A percentile compares a stretch with the other conserved stretches of the same genome.
These are phyloP conservation scores for Ascochyta viciae-villosae DNA, from an alignment of 2,329 filamentous ascomycete species.

Conservation along the genomic window DNA sequence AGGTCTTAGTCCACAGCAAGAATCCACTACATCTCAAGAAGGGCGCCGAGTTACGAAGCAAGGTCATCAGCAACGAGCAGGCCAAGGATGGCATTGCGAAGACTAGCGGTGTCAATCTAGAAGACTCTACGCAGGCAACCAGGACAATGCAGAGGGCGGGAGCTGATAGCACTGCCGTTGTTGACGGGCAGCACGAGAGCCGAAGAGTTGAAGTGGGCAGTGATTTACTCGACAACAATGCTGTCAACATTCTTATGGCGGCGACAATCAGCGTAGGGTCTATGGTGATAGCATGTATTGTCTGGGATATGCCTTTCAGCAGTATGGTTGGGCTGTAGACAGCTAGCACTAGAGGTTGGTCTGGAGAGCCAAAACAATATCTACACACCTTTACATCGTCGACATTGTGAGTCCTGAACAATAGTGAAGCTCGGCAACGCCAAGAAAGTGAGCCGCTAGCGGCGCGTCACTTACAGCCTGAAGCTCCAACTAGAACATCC, in stretches of 20 bases:
- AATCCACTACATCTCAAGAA: constrained; percentile 40
- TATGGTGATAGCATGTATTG: constrained; percentile 62
- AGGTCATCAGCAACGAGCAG: constrained; percentile 53
- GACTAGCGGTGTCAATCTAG: constrained; percentile 35
- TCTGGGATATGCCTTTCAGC: constrained; percentile 44
- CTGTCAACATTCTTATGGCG: constrained; percentile 94
- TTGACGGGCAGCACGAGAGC: constrained; percentile 52
- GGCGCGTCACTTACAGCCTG: constrained; percentile 44
- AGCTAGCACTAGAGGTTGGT: no score
- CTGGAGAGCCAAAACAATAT: no score
- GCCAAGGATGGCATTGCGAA: constrained; percentile 48
- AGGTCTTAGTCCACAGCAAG: constrained; percentile 54
- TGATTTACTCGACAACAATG: constrained; percentile 91
- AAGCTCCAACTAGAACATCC: constrained; percentile 32
- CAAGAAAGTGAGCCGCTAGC: constrained; percentile 31
- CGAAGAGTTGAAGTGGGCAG: constrained; percentile 67
- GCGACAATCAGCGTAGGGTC: constrained; percentile 78
- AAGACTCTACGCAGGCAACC: constrained; percentile 29
- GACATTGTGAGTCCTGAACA: no score
- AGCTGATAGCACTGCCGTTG: constrained; percentile 31
- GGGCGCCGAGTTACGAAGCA: constrained; percentile 41
- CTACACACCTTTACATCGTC: no score
- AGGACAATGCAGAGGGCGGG: constrained; percentile 45
- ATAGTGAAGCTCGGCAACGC: constrained; percentile 16
- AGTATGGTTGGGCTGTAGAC: constrained; percentile 29